Base-by-base conservation (phyloP, 208 protist species). In the Leishmania guyanensis region DNA sequence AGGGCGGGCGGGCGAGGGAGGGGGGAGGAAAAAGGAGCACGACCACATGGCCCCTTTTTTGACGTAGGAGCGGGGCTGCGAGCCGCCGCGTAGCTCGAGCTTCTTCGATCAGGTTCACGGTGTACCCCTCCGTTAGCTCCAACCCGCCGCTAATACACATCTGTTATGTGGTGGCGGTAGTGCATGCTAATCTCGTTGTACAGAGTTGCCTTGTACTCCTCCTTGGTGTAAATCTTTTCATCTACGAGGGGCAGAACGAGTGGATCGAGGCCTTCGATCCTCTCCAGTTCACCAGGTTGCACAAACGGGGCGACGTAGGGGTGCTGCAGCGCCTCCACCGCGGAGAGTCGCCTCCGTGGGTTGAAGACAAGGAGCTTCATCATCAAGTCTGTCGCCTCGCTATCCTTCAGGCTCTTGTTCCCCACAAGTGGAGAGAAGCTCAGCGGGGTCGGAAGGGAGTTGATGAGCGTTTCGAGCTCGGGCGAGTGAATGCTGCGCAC, bases 401-500 rank as follows among this genome's bases (percentile, higher is more conserved):
- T 73, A 16, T 97, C 91, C 17, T 91, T 87, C 72, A 98, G 89
- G 65, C 90, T 69, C n/a, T 98, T 92, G 43, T 69, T 68, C 26
- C 72, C 81, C 51, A 80, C 53, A n/a, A 84, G 54, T 5, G 81
- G 81, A 14, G 81, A 46, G 39, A 79, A 77, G 56, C 6, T 58
- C 62, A 99, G 84, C 12, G 89, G 88, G 46, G 84, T 58, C 10
- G 96, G 89, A 17, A 99, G 85, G 22, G 85, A 82, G 62, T 96
- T 93, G 3, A 99, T 81, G 88, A 99, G 93, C 26, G 84, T 89
- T 78, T 93, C 92, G 26, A 97, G 88, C 78, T 99, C 98, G 46
- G 92, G 86, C 17, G 96, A 96, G 73, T 88, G 73, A 36, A 99
- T 93, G 56, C 94, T 93, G 20, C 97, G 89, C 51, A 99, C 86